Base-by-base conservation (phyloP, 2,329 filamentous ascomycete genomes). In the Trichoderma atrobrunneum region DNA sequence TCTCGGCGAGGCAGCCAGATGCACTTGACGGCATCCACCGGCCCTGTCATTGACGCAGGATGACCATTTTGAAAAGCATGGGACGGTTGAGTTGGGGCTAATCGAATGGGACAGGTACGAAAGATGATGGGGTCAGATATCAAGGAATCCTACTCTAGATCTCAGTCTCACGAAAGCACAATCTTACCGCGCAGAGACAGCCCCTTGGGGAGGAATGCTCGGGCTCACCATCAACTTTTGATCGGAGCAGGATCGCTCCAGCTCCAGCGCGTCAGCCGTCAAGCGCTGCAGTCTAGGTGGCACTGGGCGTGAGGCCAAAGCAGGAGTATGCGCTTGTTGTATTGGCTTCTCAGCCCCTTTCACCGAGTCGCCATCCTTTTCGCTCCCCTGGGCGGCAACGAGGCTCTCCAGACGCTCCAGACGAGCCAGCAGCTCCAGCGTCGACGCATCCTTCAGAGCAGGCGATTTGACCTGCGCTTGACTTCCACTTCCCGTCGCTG, bases 1-100 rank as follows among this genome's bases (percentile, higher is more conserved):
- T 80, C 77, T 21, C 78, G 77, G 11, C 75, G 76, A 36, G 80
- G 80, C 7, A 81, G 64, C 80, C 80, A 81, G 26, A 81, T 78
- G 60, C 80, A 81, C 66, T 75, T 79, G 48, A 77, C 76, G 14
- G 78, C 78, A 56, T 81, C 77, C 21, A 77, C 71, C 1, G 76
- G 75, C 2, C 78, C 74, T 16, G 75, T 74, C 0, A 75, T 72
- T 0, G 75, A 76, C 8, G 76, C 74, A 1, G 75, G 67, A 14
- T 61, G 74, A n/a, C 76, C 73, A 36, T 76, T 76, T 64, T 79
- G 78, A 39, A 80, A 77, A n/a, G 80, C 62, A 60, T 79, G 80
- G 7, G 76, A 76, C n/a, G 79, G 79, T 24, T 79, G 78, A 16
- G 78, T 78, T 21, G 76, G 76, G 63, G 80, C 80, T 36, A 79